Conservation (phyloP, 345 rosid genomes). For the Noccaea caerulescens region DNA sequence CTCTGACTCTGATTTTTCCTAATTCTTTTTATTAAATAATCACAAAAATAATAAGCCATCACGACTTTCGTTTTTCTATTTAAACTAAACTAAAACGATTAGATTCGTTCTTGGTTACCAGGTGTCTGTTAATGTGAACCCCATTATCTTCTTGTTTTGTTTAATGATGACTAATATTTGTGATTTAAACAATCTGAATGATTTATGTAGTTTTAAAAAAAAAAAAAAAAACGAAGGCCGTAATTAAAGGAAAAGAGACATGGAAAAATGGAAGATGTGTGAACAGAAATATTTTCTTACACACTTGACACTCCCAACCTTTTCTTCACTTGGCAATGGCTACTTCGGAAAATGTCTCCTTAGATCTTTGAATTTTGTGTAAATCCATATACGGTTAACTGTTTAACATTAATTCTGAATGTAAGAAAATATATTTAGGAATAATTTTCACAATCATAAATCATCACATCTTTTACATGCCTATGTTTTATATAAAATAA, state of each 20-base stretch:
- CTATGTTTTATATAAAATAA: background rate
- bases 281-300: slow-evolving; percentile 25
- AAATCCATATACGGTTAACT: background rate
- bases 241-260: slow-evolving; percentile 26
- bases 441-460: background rate
- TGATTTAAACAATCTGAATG: background rate
- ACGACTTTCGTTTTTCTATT: slow-evolving; percentile 20
- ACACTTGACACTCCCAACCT: background rate
- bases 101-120: slow-evolving; percentile 41
- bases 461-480: background rate
- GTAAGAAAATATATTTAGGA: background rate
- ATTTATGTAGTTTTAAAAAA: too few species aligned
- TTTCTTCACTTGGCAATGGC: background rate
- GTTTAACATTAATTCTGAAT: background rate
- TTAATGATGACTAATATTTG: slow-evolving; percentile 23
- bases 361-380: too few species aligned
- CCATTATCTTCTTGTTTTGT: slow-evolving; percentile 33
- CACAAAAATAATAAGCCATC: slow-evolving; percentile 23
- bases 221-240: background rate
- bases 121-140: slow-evolving; percentile 43
- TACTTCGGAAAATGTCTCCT: too few species aligned
- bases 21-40: slow-evolving; percentile 27
- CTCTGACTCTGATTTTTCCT: slow-evolving; percentile 36
- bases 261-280: slow-evolving; percentile 28
- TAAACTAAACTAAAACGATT: slow-evolving; percentile 34